Conservation (phyloP, 176 grass and related monocot species). For the Paspalum notatum region DNA sequence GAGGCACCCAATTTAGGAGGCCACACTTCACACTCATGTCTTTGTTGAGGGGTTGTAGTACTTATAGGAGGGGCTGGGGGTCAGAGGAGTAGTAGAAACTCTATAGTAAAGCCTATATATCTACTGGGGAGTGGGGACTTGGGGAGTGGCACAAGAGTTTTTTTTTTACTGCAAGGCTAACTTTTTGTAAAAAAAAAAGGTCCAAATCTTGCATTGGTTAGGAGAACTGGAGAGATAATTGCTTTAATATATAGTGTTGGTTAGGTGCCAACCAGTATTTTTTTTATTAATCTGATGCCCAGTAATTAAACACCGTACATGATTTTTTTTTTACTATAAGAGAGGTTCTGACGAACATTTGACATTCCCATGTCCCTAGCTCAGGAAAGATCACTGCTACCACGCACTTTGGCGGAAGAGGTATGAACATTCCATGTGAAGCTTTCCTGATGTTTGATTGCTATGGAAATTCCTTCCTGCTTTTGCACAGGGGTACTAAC, state of each 20-base stretch:
- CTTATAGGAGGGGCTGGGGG: conserved; percentile 45
- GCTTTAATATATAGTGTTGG: conserved; percentile 15
- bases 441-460: conserved; percentile 17
- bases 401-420: not conserved
- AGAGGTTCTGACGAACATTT: not conserved
- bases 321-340: not conserved
- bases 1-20: conserved; percentile 39
- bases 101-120: not conserved
- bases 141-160: not conserved
- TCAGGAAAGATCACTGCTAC: not conserved
- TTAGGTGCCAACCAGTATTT: conserved; percentile 17
- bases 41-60: conserved; percentile 45
- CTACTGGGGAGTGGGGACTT: not conserved
- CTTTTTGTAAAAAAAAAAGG: not conserved
- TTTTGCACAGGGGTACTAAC: conserved; percentile 24
- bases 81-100: conserved; percentile 18
- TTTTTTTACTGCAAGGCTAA: conserved; percentile 31
- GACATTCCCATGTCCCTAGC: conserved; percentile 2
- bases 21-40: conserved; percentile 41
- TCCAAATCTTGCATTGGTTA: conserved; percentile 31
- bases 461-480: conserved; percentile 12
- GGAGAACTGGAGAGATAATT: not conserved
- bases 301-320: not conserved
- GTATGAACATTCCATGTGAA: conserved; percentile 33
- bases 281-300: not conserved